Percentiles rank a stretch among this genome's conserved stretches.
phyloP scores from a whole-genome alignment of 2,329 filamentous ascomycete species.

The Aspergillus hiratsukae region DNA sequence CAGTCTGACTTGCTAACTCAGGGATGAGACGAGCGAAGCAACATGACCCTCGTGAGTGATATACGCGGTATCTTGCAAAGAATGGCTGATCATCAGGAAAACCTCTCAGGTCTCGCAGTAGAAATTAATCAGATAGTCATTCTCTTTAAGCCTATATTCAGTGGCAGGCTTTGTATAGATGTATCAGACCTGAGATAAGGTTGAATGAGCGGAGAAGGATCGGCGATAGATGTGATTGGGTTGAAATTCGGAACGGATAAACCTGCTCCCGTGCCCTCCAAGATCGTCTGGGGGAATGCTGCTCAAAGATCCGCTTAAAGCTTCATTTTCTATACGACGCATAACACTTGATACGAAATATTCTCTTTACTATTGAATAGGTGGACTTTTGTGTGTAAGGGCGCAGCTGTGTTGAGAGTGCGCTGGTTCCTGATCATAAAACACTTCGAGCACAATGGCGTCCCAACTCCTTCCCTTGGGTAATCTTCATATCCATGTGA shows the following conservation, averaged over 20 bases:
- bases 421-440: not conserved
- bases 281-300: constrained; percentile 17
- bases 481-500: constrained; percentile 32
- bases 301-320: constrained; percentile 15
- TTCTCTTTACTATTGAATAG: not conserved
- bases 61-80: not conserved
- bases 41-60: not conserved
- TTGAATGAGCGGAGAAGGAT: not conserved
- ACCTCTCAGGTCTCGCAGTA: not conserved
- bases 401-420: not conserved
- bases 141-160: not conserved
- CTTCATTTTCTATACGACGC: constrained; percentile 16
- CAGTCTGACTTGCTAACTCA: not conserved
- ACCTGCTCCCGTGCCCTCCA: constrained; percentile 14
- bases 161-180: not conserved
- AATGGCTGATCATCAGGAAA: not conserved
- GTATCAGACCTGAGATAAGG: not conserved
- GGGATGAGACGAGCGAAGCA: not conserved
- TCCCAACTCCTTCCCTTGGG: constrained; percentile 70
- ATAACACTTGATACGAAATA: constrained; percentile 5
- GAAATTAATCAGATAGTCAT: not conserved
- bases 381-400: not conserved
- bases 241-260: constrained; percentile 18
- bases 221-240: constrained; percentile 11
- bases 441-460: constrained; percentile 50